Percentiles rank a stretch among this genome's conserved stretches.
These are phyloP conservation scores for Penicillium glabrum DNA, from an alignment of 2,329 filamentous ascomycete species.

Conservation along the genomic window DNA sequence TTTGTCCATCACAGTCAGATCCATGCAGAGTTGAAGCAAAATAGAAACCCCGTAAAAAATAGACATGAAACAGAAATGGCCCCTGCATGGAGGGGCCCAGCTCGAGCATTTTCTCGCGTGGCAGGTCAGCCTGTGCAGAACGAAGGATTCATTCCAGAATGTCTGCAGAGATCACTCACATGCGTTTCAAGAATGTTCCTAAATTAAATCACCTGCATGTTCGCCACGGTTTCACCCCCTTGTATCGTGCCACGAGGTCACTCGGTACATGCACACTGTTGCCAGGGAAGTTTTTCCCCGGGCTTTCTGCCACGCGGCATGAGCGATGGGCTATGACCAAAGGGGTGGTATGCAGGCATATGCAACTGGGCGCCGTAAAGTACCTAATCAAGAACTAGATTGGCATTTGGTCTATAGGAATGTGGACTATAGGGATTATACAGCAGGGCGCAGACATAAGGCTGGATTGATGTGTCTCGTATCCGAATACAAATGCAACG, in stretches of 20 bases:
- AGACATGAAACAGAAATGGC: slow-evolving; percentile 2
- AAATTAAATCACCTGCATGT: neutral
- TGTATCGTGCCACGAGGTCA: neutral
- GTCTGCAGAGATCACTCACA: slow-evolving; percentile 3
- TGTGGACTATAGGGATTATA: neutral
- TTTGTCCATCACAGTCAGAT: neutral
- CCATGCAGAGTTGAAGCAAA: neutral
- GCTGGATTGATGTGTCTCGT: neutral
- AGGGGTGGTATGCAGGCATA: neutral
- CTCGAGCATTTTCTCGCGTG: neutral
- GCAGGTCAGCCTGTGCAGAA: slow-evolving; percentile 1
- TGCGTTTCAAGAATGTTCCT: slow-evolving; percentile 11
- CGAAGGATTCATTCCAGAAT: slow-evolving; percentile 14
- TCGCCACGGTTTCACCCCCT: neutral
- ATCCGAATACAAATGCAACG: neutral
- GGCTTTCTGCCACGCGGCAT: slow-evolving; percentile 1
- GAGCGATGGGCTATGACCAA: neutral
- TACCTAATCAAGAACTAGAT: neutral
- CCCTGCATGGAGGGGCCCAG: slow-evolving; percentile 1
- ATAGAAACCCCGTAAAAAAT: neutral
- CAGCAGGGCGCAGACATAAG: neutral
- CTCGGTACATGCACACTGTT: neutral
- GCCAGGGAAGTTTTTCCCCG: neutral
- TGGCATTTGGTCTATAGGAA: neutral
- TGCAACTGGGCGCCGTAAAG: neutral